Conservation (phyloP, 257 asterid genomes). For the Primulina tabacum region DNA sequence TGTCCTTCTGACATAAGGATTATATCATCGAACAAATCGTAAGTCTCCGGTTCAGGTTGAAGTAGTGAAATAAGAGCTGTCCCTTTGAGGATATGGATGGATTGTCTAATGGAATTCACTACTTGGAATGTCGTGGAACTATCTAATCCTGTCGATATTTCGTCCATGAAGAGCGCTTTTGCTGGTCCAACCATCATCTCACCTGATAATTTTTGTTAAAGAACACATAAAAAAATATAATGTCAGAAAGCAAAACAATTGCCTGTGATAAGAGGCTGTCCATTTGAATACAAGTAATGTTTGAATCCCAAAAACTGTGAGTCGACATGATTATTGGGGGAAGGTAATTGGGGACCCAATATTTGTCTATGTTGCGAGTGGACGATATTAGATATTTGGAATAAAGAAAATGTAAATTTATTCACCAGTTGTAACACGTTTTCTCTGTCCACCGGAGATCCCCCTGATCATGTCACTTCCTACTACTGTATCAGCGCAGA, state of each 20-base stretch:
- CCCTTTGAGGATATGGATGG: conserved; percentile 43
- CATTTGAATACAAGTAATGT: too few relatives aligned
- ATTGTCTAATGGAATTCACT: conserved; percentile 39
- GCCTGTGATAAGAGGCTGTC: too few relatives aligned
- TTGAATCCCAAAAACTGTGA: too few relatives aligned
- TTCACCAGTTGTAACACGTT: conserved; percentile 26
- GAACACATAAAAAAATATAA: neutral
- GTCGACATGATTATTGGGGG: too few relatives aligned
- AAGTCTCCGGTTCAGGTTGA: conserved; percentile 51
- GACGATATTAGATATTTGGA: too few relatives aligned
- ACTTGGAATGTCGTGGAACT: conserved; percentile 48
- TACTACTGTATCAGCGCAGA: conserved; percentile 44
- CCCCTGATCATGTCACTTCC: conserved; percentile 48
- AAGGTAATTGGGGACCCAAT: too few relatives aligned
- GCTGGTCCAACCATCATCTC: conserved; percentile 45
- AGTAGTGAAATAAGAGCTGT: conserved; percentile 48
- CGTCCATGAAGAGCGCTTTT: conserved; percentile 49
- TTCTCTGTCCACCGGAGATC: conserved; percentile 52
- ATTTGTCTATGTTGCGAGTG: too few relatives aligned
- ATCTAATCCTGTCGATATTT: conserved; percentile 50
- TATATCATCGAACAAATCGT: conserved; percentile 45
- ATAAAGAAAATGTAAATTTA: too few relatives aligned
- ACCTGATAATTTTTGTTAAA: neutral
- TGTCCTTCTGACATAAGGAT: conserved; percentile 43
- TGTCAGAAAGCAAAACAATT: too few relatives aligned